phyloP scores from a whole-genome alignment of 306 rosid species.

The Lithocarpus polystachyus region DNA sequence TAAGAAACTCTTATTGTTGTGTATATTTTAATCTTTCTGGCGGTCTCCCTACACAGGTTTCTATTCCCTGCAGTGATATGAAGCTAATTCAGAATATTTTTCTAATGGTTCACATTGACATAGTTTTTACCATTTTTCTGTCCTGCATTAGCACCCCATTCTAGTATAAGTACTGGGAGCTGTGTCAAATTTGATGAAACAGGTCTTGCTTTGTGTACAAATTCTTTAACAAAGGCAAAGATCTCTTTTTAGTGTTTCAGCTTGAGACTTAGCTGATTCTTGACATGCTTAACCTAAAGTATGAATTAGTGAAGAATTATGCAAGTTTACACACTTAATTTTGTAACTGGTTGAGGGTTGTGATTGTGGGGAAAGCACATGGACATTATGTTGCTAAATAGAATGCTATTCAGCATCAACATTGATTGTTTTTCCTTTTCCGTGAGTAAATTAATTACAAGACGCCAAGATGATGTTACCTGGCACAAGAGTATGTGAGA shows the following conservation, averaged over 20 bases:
- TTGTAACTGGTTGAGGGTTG: too few relatives aligned
- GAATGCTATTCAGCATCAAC: too few relatives aligned
- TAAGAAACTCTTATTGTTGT: constrained; percentile 26
- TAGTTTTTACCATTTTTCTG: background rate
- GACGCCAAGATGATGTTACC: too few relatives aligned
- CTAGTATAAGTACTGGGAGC: too few relatives aligned
- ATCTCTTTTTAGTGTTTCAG: background rate
- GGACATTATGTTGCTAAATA: background rate
- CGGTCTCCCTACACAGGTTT: background rate
- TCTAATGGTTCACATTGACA: background rate
- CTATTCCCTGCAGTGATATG: background rate
- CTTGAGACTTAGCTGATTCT: background rate
- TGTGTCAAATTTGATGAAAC: too few relatives aligned
- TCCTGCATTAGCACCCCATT: background rate
- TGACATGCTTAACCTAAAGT: background rate
- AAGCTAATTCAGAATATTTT: background rate
- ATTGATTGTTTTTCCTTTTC: too few relatives aligned
- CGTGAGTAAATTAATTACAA: too few relatives aligned
- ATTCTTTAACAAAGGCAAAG: background rate
- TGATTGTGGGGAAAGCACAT: background rate
- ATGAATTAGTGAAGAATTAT: background rate
- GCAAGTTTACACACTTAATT: background rate
- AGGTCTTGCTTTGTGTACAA: background rate
- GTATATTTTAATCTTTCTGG: background rate
- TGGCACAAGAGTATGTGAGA: background rate